phyloP scores from a whole-genome alignment of 164 flowering plant species.

The Berberis thunbergii region DNA sequence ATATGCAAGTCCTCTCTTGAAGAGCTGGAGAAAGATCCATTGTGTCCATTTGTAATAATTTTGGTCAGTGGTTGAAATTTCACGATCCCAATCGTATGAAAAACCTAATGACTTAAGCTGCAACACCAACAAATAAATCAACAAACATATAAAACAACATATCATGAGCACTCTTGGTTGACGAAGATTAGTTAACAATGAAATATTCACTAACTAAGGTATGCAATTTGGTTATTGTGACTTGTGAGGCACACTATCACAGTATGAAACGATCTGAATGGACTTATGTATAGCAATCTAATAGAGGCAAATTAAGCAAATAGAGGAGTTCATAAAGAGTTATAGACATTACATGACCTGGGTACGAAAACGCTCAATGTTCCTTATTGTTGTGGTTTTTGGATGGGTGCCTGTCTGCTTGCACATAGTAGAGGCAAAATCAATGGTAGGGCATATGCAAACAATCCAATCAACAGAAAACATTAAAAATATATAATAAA shows the following conservation, averaged over 20 bases:
- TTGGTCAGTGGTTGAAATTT: slow-evolving; percentile 83
- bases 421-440: slow-evolving; percentile 3
- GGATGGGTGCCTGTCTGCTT: slow-evolving; percentile 95
- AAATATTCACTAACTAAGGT: not conserved
- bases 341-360: slow-evolving; percentile 47
- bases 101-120: slow-evolving; percentile 95
- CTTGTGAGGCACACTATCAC: not conserved
- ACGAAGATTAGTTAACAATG: not conserved
- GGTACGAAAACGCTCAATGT: slow-evolving; percentile 70
- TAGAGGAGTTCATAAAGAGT: not conserved
- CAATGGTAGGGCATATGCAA: not conserved
- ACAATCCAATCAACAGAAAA: not conserved
- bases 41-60: slow-evolving; percentile 96
- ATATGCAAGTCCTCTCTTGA: slow-evolving; percentile 49
- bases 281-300: not conserved
- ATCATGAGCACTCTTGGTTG: not conserved
- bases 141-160: not conserved
- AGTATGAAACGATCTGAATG: not conserved
- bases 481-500: slow-evolving; percentile 3
- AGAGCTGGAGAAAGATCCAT: slow-evolving; percentile 90
- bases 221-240: not conserved
- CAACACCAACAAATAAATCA: slow-evolving; percentile 11
- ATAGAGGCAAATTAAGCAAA: not conserved
- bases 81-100: slow-evolving; percentile 99
- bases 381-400: slow-evolving; percentile 68